phyloP scores from a whole-genome alignment of 108 stramenopile genomes.

The Cyclotella choctawhatcheeana region DNA sequence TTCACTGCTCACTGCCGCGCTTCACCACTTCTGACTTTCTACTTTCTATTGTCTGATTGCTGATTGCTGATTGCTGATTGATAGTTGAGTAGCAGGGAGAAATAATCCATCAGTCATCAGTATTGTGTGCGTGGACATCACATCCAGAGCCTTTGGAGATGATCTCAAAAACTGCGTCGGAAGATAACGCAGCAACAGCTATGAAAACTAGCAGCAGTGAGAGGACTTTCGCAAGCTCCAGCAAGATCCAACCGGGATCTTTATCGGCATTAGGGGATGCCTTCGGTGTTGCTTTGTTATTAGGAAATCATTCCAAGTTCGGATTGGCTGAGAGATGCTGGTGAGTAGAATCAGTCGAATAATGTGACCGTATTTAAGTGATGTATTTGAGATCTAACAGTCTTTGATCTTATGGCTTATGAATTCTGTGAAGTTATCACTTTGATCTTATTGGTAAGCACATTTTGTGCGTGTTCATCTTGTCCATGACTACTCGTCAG shows the following conservation, averaged over 20 bases:
- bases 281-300: conserved; percentile 58
- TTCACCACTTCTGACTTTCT: too few species aligned
- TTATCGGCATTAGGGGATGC: conserved; percentile 54
- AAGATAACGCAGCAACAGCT: not conserved
- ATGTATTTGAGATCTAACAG: not conserved
- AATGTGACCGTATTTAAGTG: conserved; percentile 1
- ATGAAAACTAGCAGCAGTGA: not conserved
- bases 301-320: conserved; percentile 68
- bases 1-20: too few species aligned
- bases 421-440: conserved; percentile 59
- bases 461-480: not conserved
- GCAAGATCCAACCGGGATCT: not conserved
- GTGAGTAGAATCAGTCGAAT: conserved; percentile 20
- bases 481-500: not conserved
- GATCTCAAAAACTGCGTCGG: too few species aligned
- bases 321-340: conserved; percentile 78
- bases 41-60: too few species aligned
- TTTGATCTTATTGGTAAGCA: conserved; percentile 65
- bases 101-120: too few species aligned
- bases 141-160: too few species aligned
- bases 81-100: too few species aligned
- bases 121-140: too few species aligned
- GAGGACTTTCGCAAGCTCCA: not conserved
- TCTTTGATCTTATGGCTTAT: not conserved
- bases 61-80: too few species aligned